Base-by-base conservation (phyloP, 2,329 filamentous ascomycete genomes). In the Aspergillus calidoustus region DNA sequence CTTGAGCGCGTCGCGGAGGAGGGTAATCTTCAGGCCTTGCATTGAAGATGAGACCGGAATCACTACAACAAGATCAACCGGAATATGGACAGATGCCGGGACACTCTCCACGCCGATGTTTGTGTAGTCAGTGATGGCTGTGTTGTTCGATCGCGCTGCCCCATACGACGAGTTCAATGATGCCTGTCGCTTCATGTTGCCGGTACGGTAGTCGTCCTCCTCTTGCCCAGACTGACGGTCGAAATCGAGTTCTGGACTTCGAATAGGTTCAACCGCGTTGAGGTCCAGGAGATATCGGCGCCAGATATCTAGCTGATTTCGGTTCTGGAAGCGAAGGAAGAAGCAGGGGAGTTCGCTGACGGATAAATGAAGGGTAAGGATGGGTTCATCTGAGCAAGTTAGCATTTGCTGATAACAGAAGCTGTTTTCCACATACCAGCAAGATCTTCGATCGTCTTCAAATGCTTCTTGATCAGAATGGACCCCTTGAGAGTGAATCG, bases 21-120 rank as follows among this genome's bases (percentile, higher is more conserved):
- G 84, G 64, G 94, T 96, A 73, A 98, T 97, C 81, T 99, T 99
- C 63, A 99, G 87, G n/a, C 95, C 95, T 77, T 98, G 95, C 94
- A 98, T 99, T 0, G 95, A 98, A 1, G 94, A 96, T 0, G 95
- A 98, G 6, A 99, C 93, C 0, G 95, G 95, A 38, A 99, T 93
- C 23, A 99, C 95, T 0, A 98, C 92, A 0, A 99, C 94, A 31
- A 99, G 89, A 73, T 99, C 95, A 57, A 98, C 87, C 1, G 95
- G 94, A 17, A 98, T 92, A 74, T 99, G 95, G 31, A 96, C 79
- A 0, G 76, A 97, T 91, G 52, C 94, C 86, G 22, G 81, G 51
- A 64, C 79, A 64, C 71, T 56, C 75, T 77, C 79, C 56, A 68
- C 69, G 19, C 85, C 85, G 46, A 91, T 87, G 74, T 85, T 91